Conservation (phyloP, 2,329 filamentous ascomycete genomes). For the Fusarium sulawesiense region DNA sequence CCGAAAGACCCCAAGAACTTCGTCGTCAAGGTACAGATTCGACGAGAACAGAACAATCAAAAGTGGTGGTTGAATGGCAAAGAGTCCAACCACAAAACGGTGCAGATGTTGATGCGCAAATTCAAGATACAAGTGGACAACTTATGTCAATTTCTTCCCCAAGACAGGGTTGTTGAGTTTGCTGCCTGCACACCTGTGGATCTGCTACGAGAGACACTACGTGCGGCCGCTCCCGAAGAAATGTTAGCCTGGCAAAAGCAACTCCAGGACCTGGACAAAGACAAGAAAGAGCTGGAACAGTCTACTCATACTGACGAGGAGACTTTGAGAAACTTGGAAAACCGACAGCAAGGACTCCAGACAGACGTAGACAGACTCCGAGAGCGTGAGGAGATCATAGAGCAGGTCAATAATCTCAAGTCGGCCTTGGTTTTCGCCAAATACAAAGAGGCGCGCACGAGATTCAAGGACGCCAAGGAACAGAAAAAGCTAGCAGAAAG, state of each 20-base stretch:
- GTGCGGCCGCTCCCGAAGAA: slow-evolving; percentile 84
- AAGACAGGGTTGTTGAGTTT: slow-evolving; percentile 96
- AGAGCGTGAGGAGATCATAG: slow-evolving; percentile 76
- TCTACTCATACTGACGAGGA: slow-evolving; percentile 70
- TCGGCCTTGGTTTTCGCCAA: slow-evolving; percentile 73
- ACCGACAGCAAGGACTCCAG: slow-evolving; percentile 78
- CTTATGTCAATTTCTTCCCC: slow-evolving; percentile 94
- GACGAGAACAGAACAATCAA: slow-evolving; percentile 82
- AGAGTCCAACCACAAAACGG: slow-evolving; percentile 68
- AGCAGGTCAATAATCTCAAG: slow-evolving; percentile 72
- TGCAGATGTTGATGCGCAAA: slow-evolving; percentile 74
- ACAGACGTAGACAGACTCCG: slow-evolving; percentile 85
- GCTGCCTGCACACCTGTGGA: slow-evolving; percentile 84
- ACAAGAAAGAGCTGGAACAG: slow-evolving; percentile 72
- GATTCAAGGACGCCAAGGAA: slow-evolving; percentile 64
- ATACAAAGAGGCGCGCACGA: slow-evolving; percentile 67
- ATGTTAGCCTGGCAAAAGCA: slow-evolving; percentile 83
- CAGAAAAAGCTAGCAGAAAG: slow-evolving; percentile 64
- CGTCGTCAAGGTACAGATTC: slow-evolving; percentile 80
- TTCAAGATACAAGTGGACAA: slow-evolving; percentile 97
- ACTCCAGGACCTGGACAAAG: slow-evolving; percentile 76
- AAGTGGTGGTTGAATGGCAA: slow-evolving; percentile 82
- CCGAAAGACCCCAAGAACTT: slow-evolving; percentile 72
- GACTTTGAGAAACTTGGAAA: slow-evolving; percentile 73
- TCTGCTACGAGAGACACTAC: slow-evolving; percentile 84